Evolutionary conservation across 2,329 filamentous ascomycete genomes (phyloP), one percentile per base, ranked within the genome.

Genomic region (Neonectria magnoliae): DNA sequence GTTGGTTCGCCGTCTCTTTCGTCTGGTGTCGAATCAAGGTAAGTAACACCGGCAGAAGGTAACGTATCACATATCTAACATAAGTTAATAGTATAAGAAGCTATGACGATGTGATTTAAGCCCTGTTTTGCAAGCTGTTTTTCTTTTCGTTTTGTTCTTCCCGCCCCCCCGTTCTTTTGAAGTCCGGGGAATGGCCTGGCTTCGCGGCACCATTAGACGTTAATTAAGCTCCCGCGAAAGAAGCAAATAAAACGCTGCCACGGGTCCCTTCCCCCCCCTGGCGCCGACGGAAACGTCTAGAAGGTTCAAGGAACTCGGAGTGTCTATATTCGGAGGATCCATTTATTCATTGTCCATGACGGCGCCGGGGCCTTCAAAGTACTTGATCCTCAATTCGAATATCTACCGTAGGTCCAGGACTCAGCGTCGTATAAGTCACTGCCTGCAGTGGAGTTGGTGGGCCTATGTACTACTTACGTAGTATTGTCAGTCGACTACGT

Each of bases 171-270:
- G 50, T 27, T 44, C 27, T n/a, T 33, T 45, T 42, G 36, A 47
- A 63, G 50, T 63, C 60, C 18, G 60, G 60, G 60, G 60, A 55
- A 48, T 31, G 64, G 50, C 64, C 61, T 66, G 61, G 27, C 57
- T 59, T 57, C 31, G 36, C 51, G 41, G 55, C 48, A 16, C 54
- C 54, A 38, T 68, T 62, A 59, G 47, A 61, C 27, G 53, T 38
- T 65, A 33, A 13, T 11, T 62, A 60, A 71, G 58, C 68, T 53
- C 64, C 64, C 69, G 71, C 67, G 65, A 60, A 68, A 71, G 65
- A 72, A 73, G 69, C 67, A 72, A 72, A 27, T 47, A 48, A 54
- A 66, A 70, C 61, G 53, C 60, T 55, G 59, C 55, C 55, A 52
- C 53, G 14, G 57, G 55, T 48, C 41, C n/a, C 31, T 18, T 57